Evolutionary conservation across 306 rosid genomes (phyloP), one percentile per base, ranked within the genome.

Genomic region (Ammopiptanthus mongolicus): DNA sequence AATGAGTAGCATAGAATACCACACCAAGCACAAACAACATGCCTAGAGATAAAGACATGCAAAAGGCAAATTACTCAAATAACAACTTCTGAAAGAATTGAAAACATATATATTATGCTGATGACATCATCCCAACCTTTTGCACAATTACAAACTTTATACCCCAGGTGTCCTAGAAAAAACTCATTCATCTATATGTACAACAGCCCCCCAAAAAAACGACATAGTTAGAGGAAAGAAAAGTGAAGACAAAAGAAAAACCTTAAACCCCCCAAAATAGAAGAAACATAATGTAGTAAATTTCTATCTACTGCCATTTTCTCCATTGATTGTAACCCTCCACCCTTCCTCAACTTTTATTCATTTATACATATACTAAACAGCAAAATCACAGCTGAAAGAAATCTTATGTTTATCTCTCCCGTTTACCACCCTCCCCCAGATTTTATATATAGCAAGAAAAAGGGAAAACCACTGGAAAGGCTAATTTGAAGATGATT

Each of bases 351-450:
- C 88, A 69, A 80, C 78, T 46, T 77, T 86, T 90, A 87, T 91
- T 91, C 92, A 83, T 94, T 88, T 94, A 85, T 90, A 93, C 81
- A 82, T 76, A 73, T 68, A 89, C 74, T 65, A 84, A 86, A 78
- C 84, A 87, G 74, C 83, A 83, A 89, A 89, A 87, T 81, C 86
- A 79, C 89, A 86, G 77, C 87, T 82, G 78, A 76, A 83, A 80
- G 83, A 78, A 77, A 64, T 60, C 82, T 81, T 76, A 80, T 73
- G 78, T 67, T 69, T 56, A 44, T 72, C 82, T 33, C 87, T 79
- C 86, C 83, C 74, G 71, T 65, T 78, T 80, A 76, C 74, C 87
- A 67, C 79, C 80, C 78, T 71, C 59, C 68, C 88, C 88, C 47
- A 55, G 48, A 51, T 76, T 39, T 75, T 67, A 8, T 55, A 69